A percentile compares a stretch with the other conserved stretches of the same genome.
These are phyloP conservation scores for Pichia scutulata DNA, from an alignment of 805 yeast genomes.

Conservation along the genomic window DNA sequence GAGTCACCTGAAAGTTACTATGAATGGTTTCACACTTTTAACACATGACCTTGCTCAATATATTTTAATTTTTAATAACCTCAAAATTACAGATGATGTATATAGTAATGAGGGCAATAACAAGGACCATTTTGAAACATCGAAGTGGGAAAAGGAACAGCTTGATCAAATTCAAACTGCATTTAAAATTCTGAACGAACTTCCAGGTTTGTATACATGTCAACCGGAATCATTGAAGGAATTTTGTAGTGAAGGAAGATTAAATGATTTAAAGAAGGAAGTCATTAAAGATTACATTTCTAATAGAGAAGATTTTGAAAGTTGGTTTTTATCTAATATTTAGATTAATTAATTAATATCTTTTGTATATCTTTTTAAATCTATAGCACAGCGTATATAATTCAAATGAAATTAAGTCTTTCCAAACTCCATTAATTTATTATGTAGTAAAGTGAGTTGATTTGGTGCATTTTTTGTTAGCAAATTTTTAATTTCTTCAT, in stretches of 20 bases:
- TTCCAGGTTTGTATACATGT: constrained; percentile 78
- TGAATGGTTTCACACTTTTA: constrained; percentile 74
- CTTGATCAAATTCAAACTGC: constrained; percentile 43
- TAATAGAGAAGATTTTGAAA: constrained; percentile 51
- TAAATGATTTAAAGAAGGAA: constrained; percentile 55
- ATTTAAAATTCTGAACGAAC: constrained; percentile 52
- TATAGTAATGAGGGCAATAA: constrained; percentile 1
- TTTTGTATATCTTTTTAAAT: background rate
- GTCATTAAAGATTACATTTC: constrained; percentile 20
- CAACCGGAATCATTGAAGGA: constrained; percentile 75
- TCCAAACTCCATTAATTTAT: constrained; percentile 3
- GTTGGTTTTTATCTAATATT: constrained; percentile 30
- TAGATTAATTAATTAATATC: constrained; percentile 2
- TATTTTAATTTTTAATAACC: constrained; percentile 33
- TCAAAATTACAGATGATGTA: constrained; percentile 7
- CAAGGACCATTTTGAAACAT: constrained; percentile 20
- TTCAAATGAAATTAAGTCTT: background rate
- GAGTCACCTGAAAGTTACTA: constrained; percentile 65
- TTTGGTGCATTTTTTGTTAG: background rate
- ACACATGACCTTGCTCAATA: constrained; percentile 78
- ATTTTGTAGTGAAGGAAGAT: constrained; percentile 72
- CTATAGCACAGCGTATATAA: background rate
- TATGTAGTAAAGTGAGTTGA: constrained; percentile 6
- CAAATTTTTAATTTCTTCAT: constrained; percentile 10
- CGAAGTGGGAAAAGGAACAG: constrained; percentile 36